Evolutionary conservation across 192 early-diverging fungal species (phyloP).

Genomic region (Gamsiella multidivaricata): DNA sequence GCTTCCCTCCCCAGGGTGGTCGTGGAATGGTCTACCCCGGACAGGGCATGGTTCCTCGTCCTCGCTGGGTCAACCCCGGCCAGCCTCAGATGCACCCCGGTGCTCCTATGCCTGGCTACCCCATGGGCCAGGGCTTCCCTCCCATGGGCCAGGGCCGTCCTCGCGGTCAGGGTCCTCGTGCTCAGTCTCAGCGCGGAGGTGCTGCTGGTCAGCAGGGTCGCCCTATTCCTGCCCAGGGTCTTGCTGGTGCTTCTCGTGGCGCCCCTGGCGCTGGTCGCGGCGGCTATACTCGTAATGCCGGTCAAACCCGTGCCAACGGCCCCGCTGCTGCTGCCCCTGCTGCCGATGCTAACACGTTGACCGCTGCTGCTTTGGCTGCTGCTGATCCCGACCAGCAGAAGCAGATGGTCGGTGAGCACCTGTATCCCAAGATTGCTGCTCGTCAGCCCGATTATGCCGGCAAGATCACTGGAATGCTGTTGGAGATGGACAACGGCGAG

Average conservation of each 20-base stretch:
- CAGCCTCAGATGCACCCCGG: conserved; percentile 62
- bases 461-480: conserved; percentile 99
- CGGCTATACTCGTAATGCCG: conserved; percentile 50
- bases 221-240: conserved; percentile 48
- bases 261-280: conserved; percentile 48
- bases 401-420: conserved; percentile 94
- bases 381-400: conserved; percentile 91
- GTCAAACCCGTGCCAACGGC: conserved; percentile 48
- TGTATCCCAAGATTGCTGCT: conserved; percentile 87
- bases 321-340: conserved; percentile 52
- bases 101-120: conserved; percentile 54
- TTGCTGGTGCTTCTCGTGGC: conserved; percentile 53
- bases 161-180: conserved; percentile 60
- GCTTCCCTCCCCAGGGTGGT: conserved; percentile 54
- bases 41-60: conserved; percentile 58
- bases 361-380: conserved; percentile 83
- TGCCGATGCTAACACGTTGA: conserved; percentile 61
- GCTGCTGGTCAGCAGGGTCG: conserved; percentile 56
- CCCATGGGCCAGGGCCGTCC: conserved; percentile 69
- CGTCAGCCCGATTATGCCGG: conserved; percentile 84
- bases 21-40: conserved; percentile 57
- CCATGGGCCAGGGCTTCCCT: conserved; percentile 60
- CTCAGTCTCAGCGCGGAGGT: conserved; percentile 62
- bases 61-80: conserved; percentile 60
- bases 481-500: conserved; percentile 98